Conservation (phyloP, 345 rosid species). For the Erysimum cheiranthoides region DNA sequence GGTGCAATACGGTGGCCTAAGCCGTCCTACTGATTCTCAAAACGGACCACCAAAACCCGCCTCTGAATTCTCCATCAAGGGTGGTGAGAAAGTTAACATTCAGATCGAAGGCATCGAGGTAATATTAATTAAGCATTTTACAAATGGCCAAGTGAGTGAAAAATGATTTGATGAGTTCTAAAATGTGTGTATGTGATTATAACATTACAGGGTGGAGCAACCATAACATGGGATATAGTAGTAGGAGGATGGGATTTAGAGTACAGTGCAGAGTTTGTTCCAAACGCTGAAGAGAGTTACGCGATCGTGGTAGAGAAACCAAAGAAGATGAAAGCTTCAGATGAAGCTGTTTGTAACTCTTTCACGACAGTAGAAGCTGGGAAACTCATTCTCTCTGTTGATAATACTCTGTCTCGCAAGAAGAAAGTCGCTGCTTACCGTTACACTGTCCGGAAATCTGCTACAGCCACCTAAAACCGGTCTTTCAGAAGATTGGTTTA, state of each 20-base stretch:
- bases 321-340: conserved; percentile 55
- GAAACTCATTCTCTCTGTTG: conserved; percentile 86
- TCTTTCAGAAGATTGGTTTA: conserved; percentile 21
- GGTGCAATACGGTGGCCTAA: conserved; percentile 88
- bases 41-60: conserved; percentile 81
- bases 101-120: conserved; percentile 99
- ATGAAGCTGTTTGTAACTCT: conserved; percentile 83
- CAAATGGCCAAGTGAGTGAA: background rate
- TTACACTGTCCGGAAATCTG: conserved; percentile 78
- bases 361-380: conserved; percentile 80
- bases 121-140: conserved; percentile 17
- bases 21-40: conserved; percentile 67
- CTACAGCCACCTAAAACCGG: conserved; percentile 39
- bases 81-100: conserved; percentile 96
- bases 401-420: conserved; percentile 75
- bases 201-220: conserved; percentile 69
- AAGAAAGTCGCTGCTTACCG: conserved; percentile 96
- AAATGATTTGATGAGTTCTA: conserved; percentile 16
- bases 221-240: conserved; percentile 92
- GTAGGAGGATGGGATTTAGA: conserved; percentile 99
- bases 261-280: conserved; percentile 94
- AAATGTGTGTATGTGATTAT: background rate
- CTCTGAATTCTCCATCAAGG: conserved; percentile 87
- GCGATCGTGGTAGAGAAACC: conserved; percentile 82
- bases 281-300: conserved; percentile 78